phyloP scores from a whole-genome alignment of 1,284 basidiomycete genomes.

The Lignosus rhinocerotis region DNA sequence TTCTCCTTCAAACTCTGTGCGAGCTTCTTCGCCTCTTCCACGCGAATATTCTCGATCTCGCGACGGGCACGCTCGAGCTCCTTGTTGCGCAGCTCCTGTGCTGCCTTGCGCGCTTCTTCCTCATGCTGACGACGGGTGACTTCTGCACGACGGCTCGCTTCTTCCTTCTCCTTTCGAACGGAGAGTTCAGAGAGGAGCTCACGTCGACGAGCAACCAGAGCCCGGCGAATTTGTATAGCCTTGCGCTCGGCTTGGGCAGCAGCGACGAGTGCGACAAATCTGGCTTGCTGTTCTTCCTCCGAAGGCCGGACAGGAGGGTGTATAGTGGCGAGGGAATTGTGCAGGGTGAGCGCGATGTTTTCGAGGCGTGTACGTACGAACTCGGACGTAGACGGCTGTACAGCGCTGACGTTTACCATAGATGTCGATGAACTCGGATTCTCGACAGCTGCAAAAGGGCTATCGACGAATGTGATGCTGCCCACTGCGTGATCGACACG shows the following conservation, averaged over 20 bases:
- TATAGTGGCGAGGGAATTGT: slow-evolving; percentile 64
- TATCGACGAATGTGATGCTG: slow-evolving; percentile 86
- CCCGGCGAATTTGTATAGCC: slow-evolving; percentile 73
- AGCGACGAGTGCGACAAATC: slow-evolving; percentile 54
- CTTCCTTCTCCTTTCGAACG: slow-evolving; percentile 89
- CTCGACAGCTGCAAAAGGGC: slow-evolving; percentile 58
- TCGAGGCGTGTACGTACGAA: slow-evolving; percentile 78
- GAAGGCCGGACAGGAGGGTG: slow-evolving; percentile 44
- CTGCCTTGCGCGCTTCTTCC: slow-evolving; percentile 65
- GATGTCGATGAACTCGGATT: slow-evolving; percentile 42
- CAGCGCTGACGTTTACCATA: slow-evolving; percentile 40
- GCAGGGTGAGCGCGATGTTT: slow-evolving; percentile 71
- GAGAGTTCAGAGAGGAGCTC: slow-evolving; percentile 88
- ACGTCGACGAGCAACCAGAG: slow-evolving; percentile 84
- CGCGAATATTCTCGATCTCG: slow-evolving; percentile 82
- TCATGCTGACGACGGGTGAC: slow-evolving; percentile 70
- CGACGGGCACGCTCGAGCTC: slow-evolving; percentile 80
- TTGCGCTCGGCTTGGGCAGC: slow-evolving; percentile 76
- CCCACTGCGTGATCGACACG: slow-evolving; percentile 90
- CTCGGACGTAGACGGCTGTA: slow-evolving; percentile 72
- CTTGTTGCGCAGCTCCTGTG: slow-evolving; percentile 71
- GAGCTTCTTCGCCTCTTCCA: slow-evolving; percentile 89
- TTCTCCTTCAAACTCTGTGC: slow-evolving; percentile 86
- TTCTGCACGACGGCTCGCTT: slow-evolving; percentile 81
- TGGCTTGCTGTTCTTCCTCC: slow-evolving; percentile 53